phyloP scores from a whole-genome alignment of 1,284 basidiomycete genomes.

The Cryptococcus sp. region DNA sequence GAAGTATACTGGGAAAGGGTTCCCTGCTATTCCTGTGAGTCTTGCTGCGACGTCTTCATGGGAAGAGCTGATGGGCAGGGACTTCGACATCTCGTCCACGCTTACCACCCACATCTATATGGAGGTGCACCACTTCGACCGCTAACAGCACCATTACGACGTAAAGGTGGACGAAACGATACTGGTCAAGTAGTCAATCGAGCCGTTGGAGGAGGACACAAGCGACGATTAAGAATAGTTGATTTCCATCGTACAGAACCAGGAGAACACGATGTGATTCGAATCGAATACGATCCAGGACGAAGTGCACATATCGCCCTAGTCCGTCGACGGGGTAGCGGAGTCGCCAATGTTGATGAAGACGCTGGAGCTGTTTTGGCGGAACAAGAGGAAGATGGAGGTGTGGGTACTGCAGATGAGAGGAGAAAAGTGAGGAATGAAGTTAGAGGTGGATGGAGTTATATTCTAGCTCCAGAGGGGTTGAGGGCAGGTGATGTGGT shows the following conservation, averaged over 20 bases:
- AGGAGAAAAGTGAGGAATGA: slow-evolving; percentile 20
- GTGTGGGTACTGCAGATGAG: slow-evolving; percentile 7
- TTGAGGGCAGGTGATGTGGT: slow-evolving; percentile 83
- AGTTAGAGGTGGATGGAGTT: slow-evolving; percentile 55
- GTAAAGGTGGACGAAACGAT: slow-evolving; percentile 78
- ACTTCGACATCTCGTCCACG: slow-evolving; percentile 79
- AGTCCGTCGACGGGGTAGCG: slow-evolving; percentile 48
- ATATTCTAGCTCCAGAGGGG: slow-evolving; percentile 89
- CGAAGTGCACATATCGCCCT: slow-evolving; percentile 92
- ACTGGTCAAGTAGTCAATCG: slow-evolving; percentile 85
- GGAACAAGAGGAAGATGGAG: slow-evolving; percentile 12
- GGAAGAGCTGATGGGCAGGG: slow-evolving; percentile 44
- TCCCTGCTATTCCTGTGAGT: slow-evolving; percentile 44
- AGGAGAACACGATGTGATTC: slow-evolving; percentile 81
- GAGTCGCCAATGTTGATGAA: slow-evolving; percentile 29
- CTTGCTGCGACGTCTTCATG: neutral
- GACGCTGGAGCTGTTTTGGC: slow-evolving; percentile 30
- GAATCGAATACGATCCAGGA: slow-evolving; percentile 96
- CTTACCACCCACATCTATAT: slow-evolving; percentile 76
- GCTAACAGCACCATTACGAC: slow-evolving; percentile 77
- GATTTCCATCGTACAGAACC: slow-evolving; percentile 76
- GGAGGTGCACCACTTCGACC: slow-evolving; percentile 74
- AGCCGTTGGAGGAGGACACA: slow-evolving; percentile 86
- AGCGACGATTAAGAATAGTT: slow-evolving; percentile 74
- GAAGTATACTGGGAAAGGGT: slow-evolving; percentile 40